phyloP scores from a whole-genome alignment of 257 asterid species.

The Verbena officinalis region DNA sequence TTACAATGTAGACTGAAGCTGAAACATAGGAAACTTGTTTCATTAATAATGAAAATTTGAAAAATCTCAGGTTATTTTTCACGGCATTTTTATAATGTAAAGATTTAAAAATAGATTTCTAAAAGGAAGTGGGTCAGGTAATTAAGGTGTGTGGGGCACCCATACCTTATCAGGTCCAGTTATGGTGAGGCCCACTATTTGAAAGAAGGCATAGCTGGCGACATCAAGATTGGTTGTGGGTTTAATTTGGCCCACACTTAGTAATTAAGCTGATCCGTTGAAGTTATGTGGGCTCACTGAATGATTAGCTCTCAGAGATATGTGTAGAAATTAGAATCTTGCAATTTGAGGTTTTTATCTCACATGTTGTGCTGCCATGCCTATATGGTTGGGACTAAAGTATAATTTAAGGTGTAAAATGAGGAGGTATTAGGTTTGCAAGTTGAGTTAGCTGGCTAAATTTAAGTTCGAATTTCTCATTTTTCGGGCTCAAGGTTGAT shows the following conservation, averaged over 20 bases:
- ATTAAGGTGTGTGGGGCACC: slow-evolving; percentile 46
- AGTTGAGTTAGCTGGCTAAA: no score
- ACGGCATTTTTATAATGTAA: slow-evolving; percentile 1
- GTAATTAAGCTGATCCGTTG: slow-evolving; percentile 38
- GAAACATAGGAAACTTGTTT: slow-evolving; percentile 15
- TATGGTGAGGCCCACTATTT: slow-evolving; percentile 60
- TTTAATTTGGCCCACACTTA: slow-evolving; percentile 40
- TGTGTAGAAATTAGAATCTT: slow-evolving; percentile 23
- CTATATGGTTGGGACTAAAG: slow-evolving; percentile 4
- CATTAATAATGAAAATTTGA: background rate
- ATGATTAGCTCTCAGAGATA: slow-evolving; percentile 22
- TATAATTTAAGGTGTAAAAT: no score
- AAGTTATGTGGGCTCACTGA: slow-evolving; percentile 41
- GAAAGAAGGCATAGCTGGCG: slow-evolving; percentile 49
- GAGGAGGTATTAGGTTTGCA: no score
- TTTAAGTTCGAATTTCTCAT: no score
- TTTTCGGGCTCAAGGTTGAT: no score
- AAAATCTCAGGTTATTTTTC: background rate
- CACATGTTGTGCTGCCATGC: no score
- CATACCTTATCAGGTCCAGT: slow-evolving; percentile 63
- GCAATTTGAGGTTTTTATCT: background rate
- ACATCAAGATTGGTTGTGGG: slow-evolving; percentile 59
- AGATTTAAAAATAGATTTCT: background rate
- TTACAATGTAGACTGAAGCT: background rate
- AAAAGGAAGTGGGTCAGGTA: slow-evolving; percentile 42